phyloP scores from a whole-genome alignment of 768 basidiomycete species.

The Boletus fagicola region DNA sequence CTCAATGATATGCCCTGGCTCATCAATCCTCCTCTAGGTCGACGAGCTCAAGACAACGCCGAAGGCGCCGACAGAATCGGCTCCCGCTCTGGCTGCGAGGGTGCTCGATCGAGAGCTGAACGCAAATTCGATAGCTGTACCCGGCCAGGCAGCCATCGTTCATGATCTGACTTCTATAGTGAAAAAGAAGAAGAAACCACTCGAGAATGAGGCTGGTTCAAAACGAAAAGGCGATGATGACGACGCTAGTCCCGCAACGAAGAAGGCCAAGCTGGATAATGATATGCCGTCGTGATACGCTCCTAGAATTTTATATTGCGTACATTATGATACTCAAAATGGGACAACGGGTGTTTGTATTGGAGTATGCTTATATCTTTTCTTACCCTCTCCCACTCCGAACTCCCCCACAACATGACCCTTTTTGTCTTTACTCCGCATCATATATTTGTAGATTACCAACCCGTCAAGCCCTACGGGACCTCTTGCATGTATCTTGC shows the following conservation, averaged over 20 bases:
- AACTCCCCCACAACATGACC: slow-evolving; percentile 92
- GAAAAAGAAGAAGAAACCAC: slow-evolving; percentile 73
- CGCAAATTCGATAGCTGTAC: slow-evolving; percentile 33
- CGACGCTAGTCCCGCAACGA: slow-evolving; percentile 45
- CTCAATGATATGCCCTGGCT: background rate
- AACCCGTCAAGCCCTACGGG: slow-evolving; percentile 94
- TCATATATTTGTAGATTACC: slow-evolving; percentile 94
- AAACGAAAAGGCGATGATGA: slow-evolving; percentile 77
- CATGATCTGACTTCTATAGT: slow-evolving; percentile 86
- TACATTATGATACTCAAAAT: slow-evolving; percentile 19
- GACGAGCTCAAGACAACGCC: slow-evolving; percentile 88
- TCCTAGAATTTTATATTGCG: background rate
- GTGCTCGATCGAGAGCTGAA: slow-evolving; percentile 74
- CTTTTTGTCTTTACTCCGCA: slow-evolving; percentile 66
- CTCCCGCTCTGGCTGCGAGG: slow-evolving; percentile 68
- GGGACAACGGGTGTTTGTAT: slow-evolving; percentile 23
- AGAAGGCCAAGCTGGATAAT: slow-evolving; percentile 63
- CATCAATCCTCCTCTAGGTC: slow-evolving; percentile 50
- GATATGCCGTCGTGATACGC: slow-evolving; percentile 20
- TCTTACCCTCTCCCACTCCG: slow-evolving; percentile 66
- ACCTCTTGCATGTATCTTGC: slow-evolving; percentile 93
- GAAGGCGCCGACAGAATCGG: slow-evolving; percentile 54
- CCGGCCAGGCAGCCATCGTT: slow-evolving; percentile 45
- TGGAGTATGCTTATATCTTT: slow-evolving; percentile 64
- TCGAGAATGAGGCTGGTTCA: slow-evolving; percentile 36